These are phyloP conservation scores for Pleurotus ostreatus DNA, from an alignment of 768 basidiomycete species.

Conservation along the genomic window DNA sequence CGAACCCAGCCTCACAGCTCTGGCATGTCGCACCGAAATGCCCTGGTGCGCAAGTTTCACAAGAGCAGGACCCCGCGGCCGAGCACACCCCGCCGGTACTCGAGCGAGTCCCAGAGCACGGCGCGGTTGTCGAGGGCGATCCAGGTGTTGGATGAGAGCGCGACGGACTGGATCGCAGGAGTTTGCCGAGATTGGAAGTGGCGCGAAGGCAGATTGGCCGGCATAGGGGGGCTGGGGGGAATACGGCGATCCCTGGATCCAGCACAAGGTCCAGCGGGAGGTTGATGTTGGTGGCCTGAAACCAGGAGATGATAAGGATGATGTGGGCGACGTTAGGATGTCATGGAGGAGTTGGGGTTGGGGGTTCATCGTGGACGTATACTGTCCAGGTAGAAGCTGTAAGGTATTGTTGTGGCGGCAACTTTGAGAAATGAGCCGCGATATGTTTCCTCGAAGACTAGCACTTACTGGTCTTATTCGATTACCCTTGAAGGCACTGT, in stretches of 20 bases:
- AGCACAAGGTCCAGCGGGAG: no score
- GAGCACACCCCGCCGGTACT: slow-evolving; percentile 44
- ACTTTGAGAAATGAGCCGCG: slow-evolving; percentile 29
- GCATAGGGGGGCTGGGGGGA: slow-evolving; percentile 47
- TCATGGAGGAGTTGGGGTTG: slow-evolving; percentile 44
- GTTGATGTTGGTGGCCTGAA: slow-evolving; percentile 38
- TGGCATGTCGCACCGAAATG: slow-evolving; percentile 61
- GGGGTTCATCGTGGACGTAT: slow-evolving; percentile 54
- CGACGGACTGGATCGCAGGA: slow-evolving; percentile 43
- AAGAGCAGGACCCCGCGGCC: slow-evolving; percentile 66
- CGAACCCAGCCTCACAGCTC: slow-evolving; percentile 34
- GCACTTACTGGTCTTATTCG: slow-evolving; percentile 49
- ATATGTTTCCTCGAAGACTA: background rate
- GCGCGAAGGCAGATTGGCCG: slow-evolving; percentile 45
- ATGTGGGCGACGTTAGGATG: slow-evolving; percentile 49
- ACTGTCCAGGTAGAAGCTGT: slow-evolving; percentile 59
- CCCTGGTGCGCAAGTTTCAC: slow-evolving; percentile 66
- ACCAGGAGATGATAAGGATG: slow-evolving; percentile 47
- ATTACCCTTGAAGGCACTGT: slow-evolving; percentile 64
- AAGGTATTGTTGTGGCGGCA: slow-evolving; percentile 45
- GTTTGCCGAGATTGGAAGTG: slow-evolving; percentile 37
- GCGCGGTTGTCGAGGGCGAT: slow-evolving; percentile 47
- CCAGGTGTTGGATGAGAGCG: slow-evolving; percentile 55
- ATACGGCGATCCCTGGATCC: slow-evolving; percentile 45
- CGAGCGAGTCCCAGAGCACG: slow-evolving; percentile 64